Evolutionary conservation across 1,284 basidiomycete species (phyloP).

Genomic region (Trametes versicolor): DNA sequence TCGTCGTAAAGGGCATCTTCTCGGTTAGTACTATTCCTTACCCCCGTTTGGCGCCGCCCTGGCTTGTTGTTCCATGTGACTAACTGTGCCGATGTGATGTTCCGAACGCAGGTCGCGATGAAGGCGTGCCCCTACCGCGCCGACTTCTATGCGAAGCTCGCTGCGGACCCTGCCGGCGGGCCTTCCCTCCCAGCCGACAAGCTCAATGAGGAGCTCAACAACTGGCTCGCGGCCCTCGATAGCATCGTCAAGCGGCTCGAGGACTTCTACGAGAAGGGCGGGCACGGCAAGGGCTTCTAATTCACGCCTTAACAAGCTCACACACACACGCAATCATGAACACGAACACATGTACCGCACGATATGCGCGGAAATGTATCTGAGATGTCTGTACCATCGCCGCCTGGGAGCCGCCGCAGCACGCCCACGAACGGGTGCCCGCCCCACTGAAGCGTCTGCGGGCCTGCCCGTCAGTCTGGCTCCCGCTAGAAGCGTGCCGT

Average conservation of each 20-base stretch:
- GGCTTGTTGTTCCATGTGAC: constrained; percentile 17
- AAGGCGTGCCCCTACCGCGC: constrained; percentile 95
- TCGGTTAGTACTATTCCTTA: constrained; percentile 61
- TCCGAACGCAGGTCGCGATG: constrained; percentile 82
- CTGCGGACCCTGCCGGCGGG: constrained; percentile 70
- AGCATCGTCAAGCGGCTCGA: constrained; percentile 78
- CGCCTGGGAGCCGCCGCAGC: constrained; percentile 25
- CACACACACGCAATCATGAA: background rate
- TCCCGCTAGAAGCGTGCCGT: constrained; percentile 22
- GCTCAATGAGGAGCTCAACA: constrained; percentile 76
- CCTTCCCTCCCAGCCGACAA: constrained; percentile 66
- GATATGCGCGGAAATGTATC: constrained; percentile 24
- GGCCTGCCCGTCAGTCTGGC: constrained; percentile 5
- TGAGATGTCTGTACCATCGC: constrained; percentile 20
- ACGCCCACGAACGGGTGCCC: background rate
- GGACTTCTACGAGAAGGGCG: constrained; percentile 73
- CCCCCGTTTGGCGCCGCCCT: constrained; percentile 11
- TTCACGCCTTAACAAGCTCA: constrained; percentile 6
- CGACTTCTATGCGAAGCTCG: constrained; percentile 92
- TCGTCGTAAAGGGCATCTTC: constrained; percentile 89
- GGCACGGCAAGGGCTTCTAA: constrained; percentile 63
- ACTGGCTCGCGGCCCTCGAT: constrained; percentile 76
- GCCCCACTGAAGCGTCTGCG: constrained; percentile 4
- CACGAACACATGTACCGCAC: constrained; percentile 32
- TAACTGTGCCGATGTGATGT: constrained; percentile 13